Conservation (phyloP, 2,329 filamentous ascomycete genomes). For the Sclerotinia trifoliorum region DNA sequence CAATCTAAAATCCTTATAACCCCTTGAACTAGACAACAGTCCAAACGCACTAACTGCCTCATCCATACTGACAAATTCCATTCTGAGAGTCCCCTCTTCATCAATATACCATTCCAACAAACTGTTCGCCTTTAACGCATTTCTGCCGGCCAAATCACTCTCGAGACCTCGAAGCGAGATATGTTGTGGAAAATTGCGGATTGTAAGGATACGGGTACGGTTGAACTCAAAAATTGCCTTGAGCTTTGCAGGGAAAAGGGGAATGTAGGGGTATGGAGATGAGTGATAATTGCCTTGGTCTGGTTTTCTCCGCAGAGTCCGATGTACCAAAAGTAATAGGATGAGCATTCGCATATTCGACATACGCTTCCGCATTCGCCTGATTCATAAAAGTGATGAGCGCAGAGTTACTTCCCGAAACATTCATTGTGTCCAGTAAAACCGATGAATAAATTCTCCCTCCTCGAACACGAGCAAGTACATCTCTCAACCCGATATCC, state of each 20-base stretch:
- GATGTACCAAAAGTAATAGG: conserved; percentile 24
- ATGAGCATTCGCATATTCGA: conserved; percentile 25
- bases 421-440: conserved; percentile 23
- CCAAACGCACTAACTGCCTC: conserved; percentile 27
- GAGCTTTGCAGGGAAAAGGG: conserved; percentile 20
- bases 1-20: conserved; percentile 26
- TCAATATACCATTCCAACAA: conserved; percentile 33
- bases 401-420: conserved; percentile 27
- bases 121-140: conserved; percentile 18
- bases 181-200: conserved; percentile 25
- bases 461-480: conserved; percentile 32
- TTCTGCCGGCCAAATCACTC: conserved; percentile 20
- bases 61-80: conserved; percentile 33
- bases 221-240: conserved; percentile 7
- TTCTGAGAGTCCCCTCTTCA: conserved; percentile 24
- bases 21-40: conserved; percentile 24
- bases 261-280: conserved; percentile 33
- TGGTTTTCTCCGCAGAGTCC: conserved; percentile 4
- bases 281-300: conserved; percentile 23
- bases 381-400: conserved; percentile 33
- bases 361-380: conserved; percentile 31
- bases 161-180: conserved; percentile 25
- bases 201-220: conserved; percentile 27
- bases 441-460: conserved; percentile 30
- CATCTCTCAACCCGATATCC: conserved; percentile 29